A percentile compares a stretch with the other conserved stretches of the same genome.
phyloP scores from a whole-genome alignment of 441 rosid species.

The Pelargonium citronellum region DNA sequence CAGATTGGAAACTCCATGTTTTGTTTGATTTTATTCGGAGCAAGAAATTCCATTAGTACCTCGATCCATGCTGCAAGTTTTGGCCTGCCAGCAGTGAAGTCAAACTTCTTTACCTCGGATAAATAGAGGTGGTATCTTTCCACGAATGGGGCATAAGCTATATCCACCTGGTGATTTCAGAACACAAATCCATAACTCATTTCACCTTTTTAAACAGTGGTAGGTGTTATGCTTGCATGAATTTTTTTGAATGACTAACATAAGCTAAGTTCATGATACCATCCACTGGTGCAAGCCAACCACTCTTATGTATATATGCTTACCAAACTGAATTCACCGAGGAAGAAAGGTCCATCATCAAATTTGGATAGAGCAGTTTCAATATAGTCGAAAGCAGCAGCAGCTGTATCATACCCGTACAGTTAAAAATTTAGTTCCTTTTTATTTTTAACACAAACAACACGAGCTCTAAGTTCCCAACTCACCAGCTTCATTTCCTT shows the following conservation, averaged over 20 bases:
- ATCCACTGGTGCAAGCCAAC: not conserved
- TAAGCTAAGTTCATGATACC: not conserved
- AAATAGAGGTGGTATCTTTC: slow-evolving; percentile 52
- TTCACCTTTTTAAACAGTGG: not conserved
- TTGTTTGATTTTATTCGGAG: not conserved
- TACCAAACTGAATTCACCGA: slow-evolving; percentile 65
- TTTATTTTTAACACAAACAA: not conserved
- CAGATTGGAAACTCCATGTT: not conserved
- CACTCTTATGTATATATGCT: slow-evolving; percentile 7
- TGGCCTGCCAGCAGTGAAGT: slow-evolving; percentile 58
- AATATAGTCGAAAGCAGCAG: slow-evolving; percentile 53
- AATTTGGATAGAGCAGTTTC: slow-evolving; percentile 63
- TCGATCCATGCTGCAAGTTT: slow-evolving; percentile 63
- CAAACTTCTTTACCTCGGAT: slow-evolving; percentile 43
- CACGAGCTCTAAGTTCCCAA: slow-evolving; percentile 11
- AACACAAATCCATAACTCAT: not conserved
- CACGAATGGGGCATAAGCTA: slow-evolving; percentile 66
- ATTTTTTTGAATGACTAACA: not conserved
- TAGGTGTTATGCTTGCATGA: not conserved
- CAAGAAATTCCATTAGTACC: slow-evolving; percentile 30
- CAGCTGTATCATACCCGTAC: slow-evolving; percentile 26
- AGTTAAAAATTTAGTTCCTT: too few relatives aligned
- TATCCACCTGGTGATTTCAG: slow-evolving; percentile 44
- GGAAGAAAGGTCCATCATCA: slow-evolving; percentile 61
- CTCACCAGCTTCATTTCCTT: slow-evolving; percentile 51